Evolutionary conservation across 2,329 filamentous ascomycete genomes (phyloP), one percentile per base, ranked within the genome.

Genomic region (Sporothrix globosa): DNA sequence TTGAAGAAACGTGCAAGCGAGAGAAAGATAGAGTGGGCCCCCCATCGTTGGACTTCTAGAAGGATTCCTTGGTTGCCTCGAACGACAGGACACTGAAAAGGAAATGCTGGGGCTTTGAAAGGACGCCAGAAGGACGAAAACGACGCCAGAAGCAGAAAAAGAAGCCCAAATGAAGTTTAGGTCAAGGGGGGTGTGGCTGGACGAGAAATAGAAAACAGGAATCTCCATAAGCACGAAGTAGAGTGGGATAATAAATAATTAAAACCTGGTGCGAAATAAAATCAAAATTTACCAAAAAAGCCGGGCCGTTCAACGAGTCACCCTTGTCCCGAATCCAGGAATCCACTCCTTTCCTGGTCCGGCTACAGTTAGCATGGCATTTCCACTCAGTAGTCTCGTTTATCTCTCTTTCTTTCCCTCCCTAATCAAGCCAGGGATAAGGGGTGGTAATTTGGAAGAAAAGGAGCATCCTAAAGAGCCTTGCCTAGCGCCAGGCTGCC

Each of bases 1-100:
- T 67, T 53, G 48, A 13, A 44, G 48, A 67, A 67, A 52, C 61
- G 46, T 67, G 65, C 65, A 67, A 44, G 65, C 65, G 65, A 56
- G 44, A 48, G 34, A 44, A 67, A 19, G 65, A 67, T 44, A 44
- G n/a, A 39, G 34, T 67, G 65, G 65, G 21, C 39, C 30, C 30
- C 30, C 48, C 34, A 10, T 39, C 44, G 46, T 53, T 13, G 44
- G 30, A 54, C 50, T 54, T 67, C 50, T 67, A 67, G 65, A 67
- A 67, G 65, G 65, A 44, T 53, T 39, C 41, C 48, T 27, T 10
- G 44, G 60, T 14, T 39, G 14, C 54, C 39, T 58, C 44, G 24
- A 21, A 39, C 39, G 30, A 44, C 34, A 61, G 56, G 21, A 46
- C 46, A 39, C 61, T 39, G 27, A 50, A n/a, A 44, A 21, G 44